Base-by-base conservation (phyloP, 371 early-diverging fungal genomes). In the Circinella umbellata region DNA sequence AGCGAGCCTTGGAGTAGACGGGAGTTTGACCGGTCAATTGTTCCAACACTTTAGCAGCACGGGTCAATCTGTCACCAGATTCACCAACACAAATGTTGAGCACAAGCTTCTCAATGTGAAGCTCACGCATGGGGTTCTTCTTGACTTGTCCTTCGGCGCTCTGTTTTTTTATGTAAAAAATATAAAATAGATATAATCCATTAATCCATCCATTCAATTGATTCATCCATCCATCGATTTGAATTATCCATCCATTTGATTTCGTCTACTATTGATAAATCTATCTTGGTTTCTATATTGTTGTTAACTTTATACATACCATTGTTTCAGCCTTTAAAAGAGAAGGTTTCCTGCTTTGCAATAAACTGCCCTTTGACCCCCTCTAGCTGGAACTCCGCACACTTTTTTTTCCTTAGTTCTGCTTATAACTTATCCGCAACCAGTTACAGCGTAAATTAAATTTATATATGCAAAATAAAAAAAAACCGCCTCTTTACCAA, bases 41-140 rank as follows among this genome's bases (percentile, higher is more conserved):
- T 91, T 99, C 99, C 61, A 99, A 91, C 80, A 99, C 99, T 93
- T 99, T 99, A 82, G 98, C 98, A 75, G 99, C 99, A 90, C 99
- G 96, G 77, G 99, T 98, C 65, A 99, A 92, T 86, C 97, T 92
- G 88, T 99, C 99, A 82, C 99, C 99, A 75, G 97, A 97, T 86
- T 99, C 99, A 77, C 99, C 99, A 70, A 99, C 99, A 84, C 96
- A 99, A 81, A 97, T 98, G 95, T 99, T 99, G 85, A 99, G 94
- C 87, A 98, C 98, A 80, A 99, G 95, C 92, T 99, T 99, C 89
- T 99, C 96, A 79, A 99, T 96, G 81, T 91, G 91, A 79, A 99
- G 95, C 86, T 95, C 94, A 75, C 94, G 89, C 99, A 99, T 99
- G 82, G 93, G 91, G 94, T 99, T 99, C 69, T 78, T 79, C 73